phyloP scores from a whole-genome alignment of 768 basidiomycete genomes.

The Hypsizygus marmoreus region DNA sequence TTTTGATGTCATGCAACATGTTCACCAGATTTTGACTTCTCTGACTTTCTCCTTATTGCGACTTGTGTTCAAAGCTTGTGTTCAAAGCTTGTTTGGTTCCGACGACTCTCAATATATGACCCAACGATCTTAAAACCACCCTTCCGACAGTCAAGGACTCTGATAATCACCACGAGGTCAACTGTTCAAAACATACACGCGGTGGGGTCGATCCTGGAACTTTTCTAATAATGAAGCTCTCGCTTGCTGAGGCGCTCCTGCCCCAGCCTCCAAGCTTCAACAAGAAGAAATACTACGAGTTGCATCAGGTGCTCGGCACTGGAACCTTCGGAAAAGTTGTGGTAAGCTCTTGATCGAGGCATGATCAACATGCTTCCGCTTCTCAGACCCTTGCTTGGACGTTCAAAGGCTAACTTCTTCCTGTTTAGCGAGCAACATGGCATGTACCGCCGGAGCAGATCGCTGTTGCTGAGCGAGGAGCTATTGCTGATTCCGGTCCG shows the following conservation, averaged over 20 bases:
- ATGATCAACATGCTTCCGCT: constrained; percentile 5
- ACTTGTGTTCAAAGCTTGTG: too few species aligned
- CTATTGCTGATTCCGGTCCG: constrained; percentile 38
- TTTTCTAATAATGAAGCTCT: constrained; percentile 38
- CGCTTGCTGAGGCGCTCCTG: constrained; percentile 60
- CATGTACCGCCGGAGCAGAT: constrained; percentile 66
- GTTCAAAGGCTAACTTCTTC: background rate
- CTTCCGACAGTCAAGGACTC: too few species aligned
- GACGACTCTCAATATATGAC: too few species aligned
- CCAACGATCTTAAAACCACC: too few species aligned
- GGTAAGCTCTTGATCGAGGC: constrained; percentile 39
- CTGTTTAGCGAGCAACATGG: constrained; percentile 69
- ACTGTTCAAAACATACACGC: too few species aligned
- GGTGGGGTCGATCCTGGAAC: too few species aligned
- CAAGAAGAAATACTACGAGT: constrained; percentile 84
- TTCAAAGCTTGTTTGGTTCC: too few species aligned
- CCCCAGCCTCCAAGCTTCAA: constrained; percentile 83
- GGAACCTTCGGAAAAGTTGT: constrained; percentile 93
- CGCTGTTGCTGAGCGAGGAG: constrained; percentile 58
- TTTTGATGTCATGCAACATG: too few species aligned
- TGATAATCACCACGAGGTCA: too few species aligned
- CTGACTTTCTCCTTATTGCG: too few species aligned
- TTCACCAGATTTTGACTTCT: too few species aligned
- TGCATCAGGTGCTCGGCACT: constrained; percentile 71
- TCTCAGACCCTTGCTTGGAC: constrained; percentile 6